Evolutionary conservation across 2,329 filamentous ascomycete genomes (phyloP), one percentile per base, ranked within the genome.

Genomic region (Fusarium anthophilum): DNA sequence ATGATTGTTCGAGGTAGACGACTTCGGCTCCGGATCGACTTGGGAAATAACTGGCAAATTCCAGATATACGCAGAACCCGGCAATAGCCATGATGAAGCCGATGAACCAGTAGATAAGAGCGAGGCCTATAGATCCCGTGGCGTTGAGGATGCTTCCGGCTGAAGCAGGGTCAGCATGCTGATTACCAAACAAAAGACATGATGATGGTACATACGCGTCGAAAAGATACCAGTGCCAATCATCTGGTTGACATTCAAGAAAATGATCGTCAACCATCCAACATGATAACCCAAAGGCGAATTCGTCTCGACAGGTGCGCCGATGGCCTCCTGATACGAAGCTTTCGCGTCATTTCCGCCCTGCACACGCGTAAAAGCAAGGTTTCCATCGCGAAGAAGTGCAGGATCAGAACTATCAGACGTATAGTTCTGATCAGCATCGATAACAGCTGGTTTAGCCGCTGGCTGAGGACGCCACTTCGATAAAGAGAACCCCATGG

Each of bases 1-100:
- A 93, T 0, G 90, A 88, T 77, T 93, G 91, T 75, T 93, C 91
- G 1, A 93, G 85, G 71, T 92, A 93, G 0, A 91, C 91, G 0
- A 91, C 91, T 76, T 93, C 90, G 2, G 87, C 87, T 1, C 91
- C 91, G 4, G 89, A 91, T 17, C 91, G 87, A 77, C 88, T 92
- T 1, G 91, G 91, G 69, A 93, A 93, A 70, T 90, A 92, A 2
- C 89, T 85, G 0, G 90, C 87, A 17, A 89, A 88, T 74, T 93
- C 91, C 11, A 92, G 86, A 66, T 92, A 92, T 0, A 91, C 86
- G 0, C 85, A 82, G 9, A 92, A 84, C 2, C 87, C 87, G 3
- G 88, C 84, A 1, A 85, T 78, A 0, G 90, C 87, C 58, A 91
- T 88, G 43, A 92, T 57, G 66, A 89, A 88, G 6, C 91, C 91